A percentile compares a stretch with the other conserved stretches of the same genome.
Evolutionary conservation across 2,329 filamentous ascomycete species (phyloP).

Genomic region (Fusarium xyrophilum): DNA sequence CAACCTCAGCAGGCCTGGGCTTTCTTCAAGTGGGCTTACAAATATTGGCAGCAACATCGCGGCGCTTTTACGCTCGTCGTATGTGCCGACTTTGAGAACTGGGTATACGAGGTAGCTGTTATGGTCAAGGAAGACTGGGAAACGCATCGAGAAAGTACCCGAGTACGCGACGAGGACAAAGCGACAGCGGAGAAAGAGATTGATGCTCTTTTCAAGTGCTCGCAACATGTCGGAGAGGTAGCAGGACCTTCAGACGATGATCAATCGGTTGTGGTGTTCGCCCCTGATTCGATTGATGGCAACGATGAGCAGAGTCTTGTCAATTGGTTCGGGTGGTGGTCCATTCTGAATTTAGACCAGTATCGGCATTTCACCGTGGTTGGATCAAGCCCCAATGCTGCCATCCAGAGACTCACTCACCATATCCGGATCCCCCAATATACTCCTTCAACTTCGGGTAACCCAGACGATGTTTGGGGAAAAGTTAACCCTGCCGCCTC

Average conservation of each 20-base stretch:
- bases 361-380: constrained; percentile 64
- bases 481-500: constrained; percentile 5
- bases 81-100: constrained; percentile 42
- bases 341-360: constrained; percentile 55
- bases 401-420: constrained; percentile 33
- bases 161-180: background rate
- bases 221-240: constrained; percentile 29
- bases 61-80: constrained; percentile 41
- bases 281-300: constrained; percentile 56
- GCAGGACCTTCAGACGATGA: constrained; percentile 18
- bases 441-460: constrained; percentile 42
- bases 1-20: constrained; percentile 46
- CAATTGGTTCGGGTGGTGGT: constrained; percentile 69
- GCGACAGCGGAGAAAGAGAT: constrained; percentile 5
- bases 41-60: constrained; percentile 28
- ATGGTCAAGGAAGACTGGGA: constrained; percentile 25
- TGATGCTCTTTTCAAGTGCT: constrained; percentile 37
- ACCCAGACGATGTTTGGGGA: constrained; percentile 46
- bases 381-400: constrained; percentile 50
- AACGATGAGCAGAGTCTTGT: constrained; percentile 69
- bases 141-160: background rate
- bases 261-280: constrained; percentile 51
- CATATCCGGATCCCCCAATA: constrained; percentile 45
- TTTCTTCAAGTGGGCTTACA: constrained; percentile 49
- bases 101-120: constrained; percentile 41